Conservation (phyloP, 768 basidiomycete genomes). For the Trichaptum fuscoviolaceum region DNA sequence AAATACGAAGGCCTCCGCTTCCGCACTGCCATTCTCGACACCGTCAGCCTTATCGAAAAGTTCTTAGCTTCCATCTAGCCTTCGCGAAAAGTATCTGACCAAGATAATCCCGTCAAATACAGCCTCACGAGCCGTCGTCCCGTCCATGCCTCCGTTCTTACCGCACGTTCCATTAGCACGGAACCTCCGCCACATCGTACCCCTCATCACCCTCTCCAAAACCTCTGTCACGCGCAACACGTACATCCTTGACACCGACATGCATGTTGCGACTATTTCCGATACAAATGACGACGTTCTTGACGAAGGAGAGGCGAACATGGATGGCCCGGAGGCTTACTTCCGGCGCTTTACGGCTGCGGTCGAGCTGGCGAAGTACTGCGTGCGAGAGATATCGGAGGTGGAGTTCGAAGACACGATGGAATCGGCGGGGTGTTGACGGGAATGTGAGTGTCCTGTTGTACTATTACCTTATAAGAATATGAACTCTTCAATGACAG, state of each 20-base stretch:
- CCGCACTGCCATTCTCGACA: constrained; percentile 64
- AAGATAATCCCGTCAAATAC: constrained; percentile 38
- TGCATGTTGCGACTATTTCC: constrained; percentile 34
- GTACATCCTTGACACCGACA: too few species aligned
- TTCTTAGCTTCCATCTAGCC: constrained; percentile 7
- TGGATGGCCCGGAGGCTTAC: constrained; percentile 26
- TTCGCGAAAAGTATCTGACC: not conserved
- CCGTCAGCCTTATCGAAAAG: constrained; percentile 64
- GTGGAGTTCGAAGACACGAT: constrained; percentile 63
- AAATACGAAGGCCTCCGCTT: constrained; percentile 60
- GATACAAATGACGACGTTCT: constrained; percentile 41
- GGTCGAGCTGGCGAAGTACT: constrained; percentile 65
- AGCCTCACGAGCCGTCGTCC: constrained; percentile 67
- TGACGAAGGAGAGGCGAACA: not conserved
- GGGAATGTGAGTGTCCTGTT: constrained; percentile 42
- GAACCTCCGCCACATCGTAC: constrained; percentile 73
- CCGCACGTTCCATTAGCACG: constrained; percentile 74
- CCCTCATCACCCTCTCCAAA: constrained; percentile 33
- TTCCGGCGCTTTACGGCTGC: constrained; percentile 58
- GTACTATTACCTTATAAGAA: not conserved
- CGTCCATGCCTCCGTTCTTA: constrained; percentile 61
- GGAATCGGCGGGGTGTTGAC: constrained; percentile 56
- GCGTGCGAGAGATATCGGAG: constrained; percentile 55
- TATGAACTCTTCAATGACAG: not conserved
- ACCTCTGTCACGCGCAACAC: too few species aligned